Base-by-base conservation (phyloP, 331 rosid genomes). In the Prunus yedoensis region DNA sequence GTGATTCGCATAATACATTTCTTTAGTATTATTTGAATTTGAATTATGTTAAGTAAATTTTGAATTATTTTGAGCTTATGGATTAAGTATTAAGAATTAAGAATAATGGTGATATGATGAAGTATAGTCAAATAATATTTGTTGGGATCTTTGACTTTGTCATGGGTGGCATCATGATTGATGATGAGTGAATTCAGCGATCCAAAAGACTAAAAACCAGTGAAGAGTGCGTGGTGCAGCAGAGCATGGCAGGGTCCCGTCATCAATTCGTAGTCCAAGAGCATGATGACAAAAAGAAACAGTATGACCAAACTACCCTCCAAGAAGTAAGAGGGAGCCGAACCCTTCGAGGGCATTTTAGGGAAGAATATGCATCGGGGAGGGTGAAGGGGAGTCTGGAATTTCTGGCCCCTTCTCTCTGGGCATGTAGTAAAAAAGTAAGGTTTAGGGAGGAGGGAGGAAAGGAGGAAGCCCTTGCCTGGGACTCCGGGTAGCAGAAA, bases 401-500 rank as follows among this genome's bases (percentile, higher is more conserved):
- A 54, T 25, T 25, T 14, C 57, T 30, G 72, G 53, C 17, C 68
- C 75, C 47, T 16, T 32, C 25, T 47, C 38, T 50, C 15, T 64
- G 66, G 71, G 71, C 66, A 25, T 38, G 65, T 45, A 58, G 59
- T 47, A 18, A 47, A 18, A 47, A 47, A 38, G 68, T 18, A 63
- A 38, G 63, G 43, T 38, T 38, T n/a, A 32, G 38, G 54, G 30
- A 7, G 4, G 21, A n/a, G n/a, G n/a, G 38, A 32, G 38, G 7
- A 5, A 32, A 10, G 66, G 67, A 20, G 65, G 5, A 23, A 18
- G 4, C 10, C n/a, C 71, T 51, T 57, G 70, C 51, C 60, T 69
- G 70, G 74, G 75, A 12, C 63, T 49, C 50, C 67, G 74, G 61
- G 80, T 57, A 38, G 75, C 64, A 16, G 78, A 51, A 83, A 75